Percentiles rank a stretch among this genome's conserved stretches.
These are phyloP conservation scores for Colletotrichum somersetense DNA, from an alignment of 2,329 filamentous ascomycete species.

Conservation along the genomic window DNA sequence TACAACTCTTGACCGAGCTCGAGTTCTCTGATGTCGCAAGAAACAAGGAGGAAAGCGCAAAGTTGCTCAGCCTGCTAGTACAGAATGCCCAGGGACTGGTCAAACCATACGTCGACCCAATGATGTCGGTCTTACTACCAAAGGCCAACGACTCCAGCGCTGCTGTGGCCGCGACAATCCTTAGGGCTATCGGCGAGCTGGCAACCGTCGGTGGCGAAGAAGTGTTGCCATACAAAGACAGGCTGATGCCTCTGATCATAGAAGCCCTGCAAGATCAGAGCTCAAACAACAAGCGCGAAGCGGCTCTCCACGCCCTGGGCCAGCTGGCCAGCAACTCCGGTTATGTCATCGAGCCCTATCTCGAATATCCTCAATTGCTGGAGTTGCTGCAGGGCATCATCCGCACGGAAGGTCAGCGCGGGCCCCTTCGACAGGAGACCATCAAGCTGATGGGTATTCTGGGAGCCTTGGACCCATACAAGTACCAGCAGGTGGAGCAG, in stretches of 20 bases:
- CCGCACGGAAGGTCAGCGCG: conserved; percentile 87
- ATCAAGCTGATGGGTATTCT: conserved; percentile 97
- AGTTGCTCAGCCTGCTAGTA: conserved; percentile 90
- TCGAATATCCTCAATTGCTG: conserved; percentile 93
- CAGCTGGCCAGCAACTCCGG: conserved; percentile 96
- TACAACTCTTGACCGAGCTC: conserved; percentile 95
- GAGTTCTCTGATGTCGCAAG: conserved; percentile 94
- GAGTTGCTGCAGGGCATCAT: conserved; percentile 95
- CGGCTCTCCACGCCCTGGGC: conserved; percentile 89
- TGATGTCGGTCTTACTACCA: conserved; percentile 93
- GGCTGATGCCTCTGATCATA: conserved; percentile 95
- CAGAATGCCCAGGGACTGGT: conserved; percentile 93
- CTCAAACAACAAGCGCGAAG: conserved; percentile 89
- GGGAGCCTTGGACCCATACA: conserved; percentile 94
- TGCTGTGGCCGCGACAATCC: conserved; percentile 92
- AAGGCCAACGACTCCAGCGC: conserved; percentile 89
- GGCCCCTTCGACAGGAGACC: conserved; percentile 88
- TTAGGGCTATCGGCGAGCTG: conserved; percentile 94
- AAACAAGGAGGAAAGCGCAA: conserved; percentile 97
- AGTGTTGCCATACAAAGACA: conserved; percentile 91
- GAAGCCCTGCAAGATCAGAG: conserved; percentile 94
- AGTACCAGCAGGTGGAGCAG: conserved; percentile 94
- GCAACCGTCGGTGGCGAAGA: conserved; percentile 94
- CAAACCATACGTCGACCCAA: conserved; percentile 96
- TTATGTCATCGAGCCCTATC: conserved; percentile 96